phyloP scores from a whole-genome alignment of 805 yeast genomes.

The Candida suzukii region DNA sequence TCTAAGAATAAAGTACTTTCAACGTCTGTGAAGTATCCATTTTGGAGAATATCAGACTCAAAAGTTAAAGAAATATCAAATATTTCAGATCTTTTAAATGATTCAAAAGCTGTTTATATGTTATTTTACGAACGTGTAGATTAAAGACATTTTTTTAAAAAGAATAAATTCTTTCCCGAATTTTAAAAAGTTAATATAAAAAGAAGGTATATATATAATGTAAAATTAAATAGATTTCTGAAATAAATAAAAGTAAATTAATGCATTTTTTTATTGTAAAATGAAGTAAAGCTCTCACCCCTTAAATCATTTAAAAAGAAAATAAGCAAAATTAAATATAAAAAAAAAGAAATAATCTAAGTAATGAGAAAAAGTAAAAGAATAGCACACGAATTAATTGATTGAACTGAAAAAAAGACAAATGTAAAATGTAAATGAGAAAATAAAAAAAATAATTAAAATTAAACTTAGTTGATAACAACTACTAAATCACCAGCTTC shows the following conservation, averaged over 20 bases:
- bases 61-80: constrained; percentile 53
- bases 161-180: not conserved
- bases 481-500: constrained; percentile 95
- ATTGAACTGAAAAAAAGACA: not conserved
- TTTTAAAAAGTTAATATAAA: not conserved
- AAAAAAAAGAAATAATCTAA: too few relatives aligned
- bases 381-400: not conserved
- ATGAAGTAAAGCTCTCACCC: constrained; percentile 1
- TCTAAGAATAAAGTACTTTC: constrained; percentile 40
- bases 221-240: not conserved
- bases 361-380: too few relatives aligned
- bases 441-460: not conserved
- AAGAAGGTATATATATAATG: not conserved
- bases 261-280: not conserved
- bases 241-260: not conserved
- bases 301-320: not conserved
- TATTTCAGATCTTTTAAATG: constrained; percentile 49
- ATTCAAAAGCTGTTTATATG: constrained; percentile 77
- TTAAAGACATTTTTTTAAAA: constrained; percentile 8
- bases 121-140: constrained; percentile 66
- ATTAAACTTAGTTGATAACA: constrained; percentile 46
- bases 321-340: too few relatives aligned
- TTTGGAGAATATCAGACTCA: constrained; percentile 84
- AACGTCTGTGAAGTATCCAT: constrained; percentile 51
- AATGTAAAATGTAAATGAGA: not conserved